These are phyloP conservation scores for Magnusiomyces tetraspermus DNA, from an alignment of 1,139 yeast species.

Conservation along the genomic window DNA sequence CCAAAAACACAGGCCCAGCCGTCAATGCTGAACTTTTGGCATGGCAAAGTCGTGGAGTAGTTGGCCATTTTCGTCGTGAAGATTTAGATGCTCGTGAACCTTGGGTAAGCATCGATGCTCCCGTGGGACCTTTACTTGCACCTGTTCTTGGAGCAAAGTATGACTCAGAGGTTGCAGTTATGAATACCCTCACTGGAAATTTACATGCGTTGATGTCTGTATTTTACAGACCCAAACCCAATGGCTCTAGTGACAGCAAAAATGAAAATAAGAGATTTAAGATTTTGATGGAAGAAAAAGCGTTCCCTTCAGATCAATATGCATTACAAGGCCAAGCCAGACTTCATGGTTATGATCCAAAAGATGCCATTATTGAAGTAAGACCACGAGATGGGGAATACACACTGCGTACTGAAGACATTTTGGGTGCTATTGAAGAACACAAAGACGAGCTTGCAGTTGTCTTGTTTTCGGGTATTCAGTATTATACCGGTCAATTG, in stretches of 20 bases:
- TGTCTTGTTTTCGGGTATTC: conserved; percentile 78
- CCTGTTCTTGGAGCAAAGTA: conserved; percentile 65
- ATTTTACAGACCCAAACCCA: conserved; percentile 55
- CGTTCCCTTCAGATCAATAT: conserved; percentile 88
- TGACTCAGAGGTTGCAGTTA: conserved; percentile 60
- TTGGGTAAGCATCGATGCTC: conserved; percentile 82
- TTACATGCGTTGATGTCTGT: conserved; percentile 63
- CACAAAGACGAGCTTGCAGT: conserved; percentile 60
- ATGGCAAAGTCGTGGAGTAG: conserved; percentile 75
- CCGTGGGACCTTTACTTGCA: conserved; percentile 58
- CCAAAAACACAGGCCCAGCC: conserved; percentile 48
- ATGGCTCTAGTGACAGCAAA: no score
- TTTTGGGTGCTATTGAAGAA: conserved; percentile 46
- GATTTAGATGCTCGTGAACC: conserved; percentile 36
- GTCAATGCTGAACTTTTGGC: conserved; percentile 62
- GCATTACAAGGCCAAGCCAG: conserved; percentile 69
- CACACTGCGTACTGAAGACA: conserved; percentile 52
- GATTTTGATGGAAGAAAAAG: conserved; percentile 73
- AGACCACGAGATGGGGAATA: conserved; percentile 49
- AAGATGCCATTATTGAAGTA: conserved; percentile 54
- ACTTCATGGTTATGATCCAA: conserved; percentile 50
- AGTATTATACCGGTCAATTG: conserved; percentile 83
- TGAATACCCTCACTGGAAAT: conserved; percentile 81
- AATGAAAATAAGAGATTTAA: conserved; percentile 42
- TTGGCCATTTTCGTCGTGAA: conserved; percentile 65